Evolutionary conservation across 192 early-diverging fungal species (phyloP).

Genomic region (Blastocladiella britannica): DNA sequence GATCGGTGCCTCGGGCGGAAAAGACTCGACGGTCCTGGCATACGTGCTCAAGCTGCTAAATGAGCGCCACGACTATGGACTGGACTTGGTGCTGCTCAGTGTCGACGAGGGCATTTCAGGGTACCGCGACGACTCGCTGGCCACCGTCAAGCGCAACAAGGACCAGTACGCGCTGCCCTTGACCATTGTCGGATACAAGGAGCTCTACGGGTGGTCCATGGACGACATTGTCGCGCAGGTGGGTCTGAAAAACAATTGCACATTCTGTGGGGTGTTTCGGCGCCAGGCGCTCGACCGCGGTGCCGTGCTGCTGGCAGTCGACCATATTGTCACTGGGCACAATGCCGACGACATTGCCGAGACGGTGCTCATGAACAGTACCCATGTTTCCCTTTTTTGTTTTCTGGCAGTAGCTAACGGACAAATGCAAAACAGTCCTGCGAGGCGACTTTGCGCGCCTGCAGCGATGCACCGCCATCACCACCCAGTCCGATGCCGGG

Average conservation of each 20-base stretch:
- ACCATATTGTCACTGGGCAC: constrained; percentile 96
- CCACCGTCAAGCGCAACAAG: constrained; percentile 91
- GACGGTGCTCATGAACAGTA: constrained; percentile 95
- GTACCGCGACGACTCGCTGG: constrained; percentile 92
- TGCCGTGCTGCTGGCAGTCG: constrained; percentile 64
- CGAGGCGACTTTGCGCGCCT: constrained; percentile 84
- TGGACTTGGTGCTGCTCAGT: constrained; percentile 76
- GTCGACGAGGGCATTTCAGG: constrained; percentile 96
- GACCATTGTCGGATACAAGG: constrained; percentile 80
- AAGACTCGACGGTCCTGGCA: constrained; percentile 93
- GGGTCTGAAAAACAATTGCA: constrained; percentile 95
- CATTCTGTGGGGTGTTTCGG: constrained; percentile 96
- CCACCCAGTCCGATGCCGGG: constrained; percentile 45
- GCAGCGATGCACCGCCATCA: constrained; percentile 77
- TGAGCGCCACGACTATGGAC: constrained; percentile 73
- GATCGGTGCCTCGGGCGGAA: constrained; percentile 85
- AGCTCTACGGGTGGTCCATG: constrained; percentile 98
- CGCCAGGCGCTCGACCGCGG: constrained; percentile 92
- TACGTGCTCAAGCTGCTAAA: constrained; percentile 86
- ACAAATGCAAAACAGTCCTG: constrained; percentile 33
- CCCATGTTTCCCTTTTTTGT: constrained; percentile 2
- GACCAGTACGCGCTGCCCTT: constrained; percentile 82
- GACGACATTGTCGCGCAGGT: constrained; percentile 87
- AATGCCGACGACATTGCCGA: constrained; percentile 99
- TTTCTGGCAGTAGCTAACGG: background rate